These are phyloP conservation scores for Catunica adiposa DNA, from an alignment of 2,329 filamentous ascomycete species.

Conservation along the genomic window DNA sequence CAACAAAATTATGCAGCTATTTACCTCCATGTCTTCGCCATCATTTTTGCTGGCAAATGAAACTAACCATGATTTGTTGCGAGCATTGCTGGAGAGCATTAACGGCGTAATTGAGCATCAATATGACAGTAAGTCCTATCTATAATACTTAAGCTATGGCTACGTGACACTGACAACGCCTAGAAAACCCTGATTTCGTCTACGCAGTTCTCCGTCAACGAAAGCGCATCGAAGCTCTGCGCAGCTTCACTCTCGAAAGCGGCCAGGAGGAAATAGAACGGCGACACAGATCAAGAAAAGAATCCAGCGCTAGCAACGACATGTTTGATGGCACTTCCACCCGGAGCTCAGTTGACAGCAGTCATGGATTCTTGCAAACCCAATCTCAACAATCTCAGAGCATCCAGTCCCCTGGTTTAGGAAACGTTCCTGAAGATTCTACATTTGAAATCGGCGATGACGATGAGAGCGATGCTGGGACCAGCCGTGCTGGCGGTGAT, in stretches of 20 bases:
- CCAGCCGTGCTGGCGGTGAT: constrained; percentile 29
- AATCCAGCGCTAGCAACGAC: constrained; percentile 35
- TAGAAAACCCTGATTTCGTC: constrained; percentile 67
- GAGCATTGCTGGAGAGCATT: constrained; percentile 72
- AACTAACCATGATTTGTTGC: constrained; percentile 66
- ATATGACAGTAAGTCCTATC: constrained; percentile 46
- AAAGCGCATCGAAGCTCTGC: constrained; percentile 69
- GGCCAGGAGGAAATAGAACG: constrained; percentile 83
- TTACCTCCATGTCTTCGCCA: constrained; percentile 81
- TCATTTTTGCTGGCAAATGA: constrained; percentile 88
- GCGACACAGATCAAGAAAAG: constrained; percentile 53
- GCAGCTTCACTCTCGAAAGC: constrained; percentile 79
- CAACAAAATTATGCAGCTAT: constrained; percentile 72
- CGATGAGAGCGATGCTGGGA: constrained; percentile 48
- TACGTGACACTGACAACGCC: constrained; percentile 4
- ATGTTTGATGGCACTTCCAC: constrained; percentile 30
- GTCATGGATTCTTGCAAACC: constrained; percentile 41
- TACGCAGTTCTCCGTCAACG: constrained; percentile 64
- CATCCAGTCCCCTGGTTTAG: constrained; percentile 36
- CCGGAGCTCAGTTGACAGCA: constrained; percentile 50
- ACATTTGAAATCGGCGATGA: constrained; percentile 83
- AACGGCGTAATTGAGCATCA: constrained; percentile 84
- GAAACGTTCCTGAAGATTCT: constrained; percentile 53
- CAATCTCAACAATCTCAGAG: constrained; percentile 26
- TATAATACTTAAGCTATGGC: neutral